phyloP scores from a whole-genome alignment of 1,284 basidiomycete species.

The Pseudomicrostroma phylloplanum region DNA sequence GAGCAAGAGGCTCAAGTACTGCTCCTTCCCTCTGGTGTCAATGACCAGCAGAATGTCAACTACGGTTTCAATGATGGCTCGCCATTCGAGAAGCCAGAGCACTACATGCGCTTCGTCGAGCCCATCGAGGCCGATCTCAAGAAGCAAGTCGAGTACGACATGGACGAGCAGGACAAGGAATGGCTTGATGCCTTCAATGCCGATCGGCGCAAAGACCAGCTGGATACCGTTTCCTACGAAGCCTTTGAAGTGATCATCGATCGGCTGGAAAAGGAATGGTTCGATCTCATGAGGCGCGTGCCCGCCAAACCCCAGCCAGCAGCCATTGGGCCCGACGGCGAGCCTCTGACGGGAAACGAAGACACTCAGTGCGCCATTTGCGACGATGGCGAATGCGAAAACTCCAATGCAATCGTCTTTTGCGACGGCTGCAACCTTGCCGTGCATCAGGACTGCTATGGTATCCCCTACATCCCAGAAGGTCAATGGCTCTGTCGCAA shows the following conservation, averaged over 20 bases:
- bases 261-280: slow-evolving; percentile 97
- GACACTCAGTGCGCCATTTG: slow-evolving; percentile 83
- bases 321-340: slow-evolving; percentile 21
- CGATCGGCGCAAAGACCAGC: slow-evolving; percentile 72
- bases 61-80: slow-evolving; percentile 64
- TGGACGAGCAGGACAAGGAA: slow-evolving; percentile 98
- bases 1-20: slow-evolving; percentile 29
- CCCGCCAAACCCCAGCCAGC: slow-evolving; percentile 26
- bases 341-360: slow-evolving; percentile 31
- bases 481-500: slow-evolving; percentile 99
- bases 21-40: slow-evolving; percentile 26
- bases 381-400: slow-evolving; percentile 96
- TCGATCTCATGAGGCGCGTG: slow-evolving; percentile 61
- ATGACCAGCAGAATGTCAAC: slow-evolving; percentile 29
- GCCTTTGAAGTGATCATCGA: slow-evolving; percentile 95
- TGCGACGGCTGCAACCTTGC: slow-evolving; percentile 99
- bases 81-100: slow-evolving; percentile 68
- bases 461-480: slow-evolving; percentile 97
- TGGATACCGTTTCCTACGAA: slow-evolving; percentile 64
- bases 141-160: slow-evolving; percentile 95
- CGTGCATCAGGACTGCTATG: slow-evolving; percentile 99
- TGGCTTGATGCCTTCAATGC: slow-evolving; percentile 84
- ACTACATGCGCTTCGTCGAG: slow-evolving; percentile 87
- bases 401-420: slow-evolving; percentile 97
- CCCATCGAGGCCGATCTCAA: slow-evolving; percentile 87